Evolutionary conservation across 192 early-diverging fungal genomes (phyloP).

Genomic region (Gamsiella multidivaricata): DNA sequence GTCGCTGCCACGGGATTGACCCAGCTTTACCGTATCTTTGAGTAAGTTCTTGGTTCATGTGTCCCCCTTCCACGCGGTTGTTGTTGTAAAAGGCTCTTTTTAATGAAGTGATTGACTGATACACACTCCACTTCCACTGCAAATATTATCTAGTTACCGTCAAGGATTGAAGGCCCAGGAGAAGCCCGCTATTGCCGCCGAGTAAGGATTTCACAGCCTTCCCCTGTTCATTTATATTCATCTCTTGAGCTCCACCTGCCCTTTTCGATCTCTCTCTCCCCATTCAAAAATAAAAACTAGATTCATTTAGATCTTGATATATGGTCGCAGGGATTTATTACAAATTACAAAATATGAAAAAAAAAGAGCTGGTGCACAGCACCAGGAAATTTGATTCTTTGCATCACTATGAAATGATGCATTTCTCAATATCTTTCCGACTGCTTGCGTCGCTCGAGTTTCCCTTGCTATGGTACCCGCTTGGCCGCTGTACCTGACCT

Average conservation of each 20-base stretch:
- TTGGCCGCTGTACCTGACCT: slow-evolving; percentile 1
- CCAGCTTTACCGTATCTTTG: slow-evolving; percentile 85
- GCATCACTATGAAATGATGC: slow-evolving; percentile 33
- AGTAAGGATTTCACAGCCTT: not conserved
- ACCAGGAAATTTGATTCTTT: too few species aligned
- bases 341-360: too few species aligned
- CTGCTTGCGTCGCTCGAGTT: slow-evolving; percentile 37
- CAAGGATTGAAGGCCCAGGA: slow-evolving; percentile 20
- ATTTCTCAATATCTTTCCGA: slow-evolving; percentile 33
- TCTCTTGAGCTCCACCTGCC: not conserved
- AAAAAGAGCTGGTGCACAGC: too few species aligned
- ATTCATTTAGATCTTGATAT: too few species aligned
- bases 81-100: too few species aligned
- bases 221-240: not conserved
- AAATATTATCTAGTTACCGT: slow-evolving; percentile 21
- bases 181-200: slow-evolving; percentile 12
- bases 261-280: not conserved
- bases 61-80: not conserved
- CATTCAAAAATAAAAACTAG: too few species aligned
- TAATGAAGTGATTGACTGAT: too few species aligned
- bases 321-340: too few species aligned
- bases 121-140: not conserved
- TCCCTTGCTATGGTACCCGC: slow-evolving; percentile 12
- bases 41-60: slow-evolving; percentile 58
- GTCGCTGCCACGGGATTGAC: slow-evolving; percentile 90